Percentiles rank a stretch among this genome's conserved stretches.
These are phyloP conservation scores for Phyllachora maydis DNA, from an alignment of 2,329 filamentous ascomycete genomes.

Conservation along the genomic window DNA sequence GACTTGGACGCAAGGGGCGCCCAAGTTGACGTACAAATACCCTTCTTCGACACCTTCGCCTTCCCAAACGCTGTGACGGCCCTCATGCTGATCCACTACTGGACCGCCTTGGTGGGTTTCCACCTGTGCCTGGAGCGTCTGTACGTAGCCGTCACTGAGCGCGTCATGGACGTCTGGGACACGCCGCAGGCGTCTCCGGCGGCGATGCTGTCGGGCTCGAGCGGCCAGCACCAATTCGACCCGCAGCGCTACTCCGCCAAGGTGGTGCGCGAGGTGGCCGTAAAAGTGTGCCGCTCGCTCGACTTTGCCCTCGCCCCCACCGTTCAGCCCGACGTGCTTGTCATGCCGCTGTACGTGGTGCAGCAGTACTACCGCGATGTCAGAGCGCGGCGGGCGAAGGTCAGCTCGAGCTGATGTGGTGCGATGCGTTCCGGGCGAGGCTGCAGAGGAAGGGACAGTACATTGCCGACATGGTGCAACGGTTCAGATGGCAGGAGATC, in stretches of 20 bases:
- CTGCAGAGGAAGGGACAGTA: slow-evolving; percentile 18
- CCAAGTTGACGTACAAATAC: slow-evolving; percentile 15
- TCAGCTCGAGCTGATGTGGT: slow-evolving; percentile 22
- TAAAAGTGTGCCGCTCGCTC: slow-evolving; percentile 26
- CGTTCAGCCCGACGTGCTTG: slow-evolving; percentile 23
- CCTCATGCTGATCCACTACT: slow-evolving; percentile 29
- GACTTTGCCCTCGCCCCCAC: slow-evolving; percentile 22
- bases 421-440: slow-evolving; percentile 19
- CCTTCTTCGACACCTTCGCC: slow-evolving; percentile 21
- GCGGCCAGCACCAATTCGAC: slow-evolving; percentile 17
- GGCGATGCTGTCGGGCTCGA: too few relatives aligned
- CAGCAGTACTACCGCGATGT: slow-evolving; percentile 19
- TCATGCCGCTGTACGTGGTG: slow-evolving; percentile 19
- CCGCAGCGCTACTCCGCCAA: slow-evolving; percentile 16
- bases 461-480: slow-evolving; percentile 16
- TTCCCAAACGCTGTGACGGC: slow-evolving; percentile 23
- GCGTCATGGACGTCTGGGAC: slow-evolving; percentile 19
- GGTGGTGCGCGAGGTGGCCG: slow-evolving; percentile 21
- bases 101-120: slow-evolving; percentile 27
- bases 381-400: slow-evolving; percentile 16
- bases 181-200: slow-evolving; percentile 16
- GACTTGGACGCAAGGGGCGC: too few relatives aligned
- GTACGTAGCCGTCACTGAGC: slow-evolving; percentile 20
- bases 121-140: slow-evolving; percentile 24
- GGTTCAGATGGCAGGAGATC: slow-evolving; percentile 13